Evolutionary conservation across 495 filamentous ascomycete species (phyloP).

Genomic region (Lasiosphaeris hirsuta): DNA sequence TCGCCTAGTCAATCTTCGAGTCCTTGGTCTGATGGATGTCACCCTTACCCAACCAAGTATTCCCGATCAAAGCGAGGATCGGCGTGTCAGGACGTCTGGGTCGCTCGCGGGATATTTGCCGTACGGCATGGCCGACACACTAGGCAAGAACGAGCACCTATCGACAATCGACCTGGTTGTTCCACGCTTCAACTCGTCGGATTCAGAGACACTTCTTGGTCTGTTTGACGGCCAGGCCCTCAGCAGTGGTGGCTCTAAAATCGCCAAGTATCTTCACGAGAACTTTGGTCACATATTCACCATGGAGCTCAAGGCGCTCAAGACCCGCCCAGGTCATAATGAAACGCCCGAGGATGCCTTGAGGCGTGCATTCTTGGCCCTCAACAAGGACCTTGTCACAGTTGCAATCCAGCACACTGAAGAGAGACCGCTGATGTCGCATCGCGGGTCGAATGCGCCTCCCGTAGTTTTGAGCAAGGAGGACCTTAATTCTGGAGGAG

Average conservation of each 20-base stretch:
- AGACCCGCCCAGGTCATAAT: slow-evolving; percentile 32
- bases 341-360: slow-evolving; percentile 83
- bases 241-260: slow-evolving; percentile 83
- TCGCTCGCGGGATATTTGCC: slow-evolving; percentile 81
- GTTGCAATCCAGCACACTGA: slow-evolving; percentile 80
- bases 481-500: slow-evolving; percentile 82
- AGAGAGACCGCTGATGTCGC: slow-evolving; percentile 58
- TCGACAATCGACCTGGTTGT: slow-evolving; percentile 98
- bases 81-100: slow-evolving; percentile 91
- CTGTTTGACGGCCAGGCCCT: slow-evolving; percentile 91
- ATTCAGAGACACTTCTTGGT: slow-evolving; percentile 84
- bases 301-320: slow-evolving; percentile 72
- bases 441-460: slow-evolving; percentile 66
- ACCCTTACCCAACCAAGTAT: slow-evolving; percentile 84
- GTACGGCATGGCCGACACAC: slow-evolving; percentile 97
- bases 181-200: slow-evolving; percentile 84
- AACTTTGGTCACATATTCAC: slow-evolving; percentile 82
- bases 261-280: slow-evolving; percentile 94
- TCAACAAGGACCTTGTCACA: slow-evolving; percentile 93
- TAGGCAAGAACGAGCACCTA: slow-evolving; percentile 88
- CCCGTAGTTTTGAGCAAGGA: slow-evolving; percentile 74
- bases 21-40: slow-evolving; percentile 96
- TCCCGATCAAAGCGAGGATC: slow-evolving; percentile 92
- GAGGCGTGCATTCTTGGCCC: slow-evolving; percentile 75
- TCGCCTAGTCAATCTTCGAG: slow-evolving; percentile 76